Percentiles rank a stretch among this genome's conserved stretches.
Conservation (phyloP, 805 yeast species). For the Saturnispora bothae region DNA sequence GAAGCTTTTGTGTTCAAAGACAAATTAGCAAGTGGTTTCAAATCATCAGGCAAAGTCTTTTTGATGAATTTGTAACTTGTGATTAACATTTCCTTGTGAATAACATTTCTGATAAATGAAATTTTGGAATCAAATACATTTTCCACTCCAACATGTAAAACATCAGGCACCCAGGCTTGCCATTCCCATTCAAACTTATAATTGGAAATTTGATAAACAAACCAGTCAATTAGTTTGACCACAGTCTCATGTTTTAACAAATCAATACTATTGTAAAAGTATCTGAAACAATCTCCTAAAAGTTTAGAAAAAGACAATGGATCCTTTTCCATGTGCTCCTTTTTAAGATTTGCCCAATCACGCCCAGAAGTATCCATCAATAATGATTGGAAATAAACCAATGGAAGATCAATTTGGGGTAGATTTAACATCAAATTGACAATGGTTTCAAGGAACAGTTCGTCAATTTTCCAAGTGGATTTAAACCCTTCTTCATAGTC, state of each 20-base stretch:
- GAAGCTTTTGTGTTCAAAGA: conserved; percentile 29
- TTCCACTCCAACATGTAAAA: conserved; percentile 35
- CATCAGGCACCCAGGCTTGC: conserved; percentile 75
- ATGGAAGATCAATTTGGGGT: conserved; percentile 55
- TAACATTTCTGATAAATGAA: conserved; percentile 64
- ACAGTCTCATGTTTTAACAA: conserved; percentile 67
- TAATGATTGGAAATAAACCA: conserved; percentile 73
- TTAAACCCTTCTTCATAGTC: conserved; percentile 29
- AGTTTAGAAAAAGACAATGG: conserved; percentile 73
- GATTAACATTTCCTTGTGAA: conserved; percentile 74
- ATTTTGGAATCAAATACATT: conserved; percentile 60
- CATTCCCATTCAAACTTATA: conserved; percentile 96
- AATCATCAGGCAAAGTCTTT: conserved; percentile 55
- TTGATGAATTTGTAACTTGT: conserved; percentile 61
- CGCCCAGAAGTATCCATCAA: conserved; percentile 79
- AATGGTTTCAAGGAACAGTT: conserved; percentile 74
- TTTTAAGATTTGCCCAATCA: conserved; percentile 43
- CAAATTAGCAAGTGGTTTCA: conserved; percentile 37
- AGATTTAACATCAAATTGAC: conserved; percentile 67
- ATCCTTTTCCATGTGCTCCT: conserved; percentile 19
- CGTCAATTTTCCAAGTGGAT: conserved; percentile 88
- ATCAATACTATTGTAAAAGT: conserved; percentile 58
- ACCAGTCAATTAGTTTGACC: conserved; percentile 75
- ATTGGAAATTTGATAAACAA: conserved; percentile 84
- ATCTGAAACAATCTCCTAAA: conserved; percentile 84